Percentiles rank a stretch among this genome's conserved stretches.
These are phyloP conservation scores for Lunularia cruciata DNA, from an alignment of 225 moss, liverwort and hornwort species.

Conservation along the genomic window DNA sequence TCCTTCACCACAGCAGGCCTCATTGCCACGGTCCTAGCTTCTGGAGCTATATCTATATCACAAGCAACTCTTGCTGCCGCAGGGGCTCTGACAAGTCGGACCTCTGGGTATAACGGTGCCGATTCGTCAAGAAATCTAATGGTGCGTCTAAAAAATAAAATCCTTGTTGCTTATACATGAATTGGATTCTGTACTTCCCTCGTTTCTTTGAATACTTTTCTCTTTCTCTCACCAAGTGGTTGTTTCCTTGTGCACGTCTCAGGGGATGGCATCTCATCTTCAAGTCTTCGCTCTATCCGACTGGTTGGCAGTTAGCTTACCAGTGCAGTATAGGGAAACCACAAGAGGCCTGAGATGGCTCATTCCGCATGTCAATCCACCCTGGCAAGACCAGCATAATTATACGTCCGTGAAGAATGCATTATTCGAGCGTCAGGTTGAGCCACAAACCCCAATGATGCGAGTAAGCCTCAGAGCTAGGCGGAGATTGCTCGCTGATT, in stretches of 20 bases:
- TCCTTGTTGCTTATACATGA: neutral
- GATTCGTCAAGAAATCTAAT: constrained; percentile 84
- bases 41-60: constrained; percentile 80
- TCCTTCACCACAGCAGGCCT: constrained; percentile 89
- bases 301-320: constrained; percentile 79
- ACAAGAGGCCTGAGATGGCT: constrained; percentile 87
- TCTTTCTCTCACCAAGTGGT: neutral
- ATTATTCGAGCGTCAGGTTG: constrained; percentile 32
- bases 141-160: constrained; percentile 33
- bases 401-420: constrained; percentile 45
- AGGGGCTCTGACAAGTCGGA: constrained; percentile 56
- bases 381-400: constrained; percentile 59
- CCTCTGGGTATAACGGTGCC: constrained; percentile 56
- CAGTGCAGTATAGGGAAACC: constrained; percentile 83
- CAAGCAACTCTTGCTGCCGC: constrained; percentile 77
- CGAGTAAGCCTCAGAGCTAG: constrained; percentile 37
- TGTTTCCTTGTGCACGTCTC: constrained; percentile 16
- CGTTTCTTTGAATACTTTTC: neutral
- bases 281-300: constrained; percentile 84
- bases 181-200: neutral
- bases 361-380: constrained; percentile 72
- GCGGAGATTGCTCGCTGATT: constrained; percentile 43
- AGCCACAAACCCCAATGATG: constrained; percentile 34
- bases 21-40: constrained; percentile 75
- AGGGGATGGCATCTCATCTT: constrained; percentile 95